phyloP scores from a whole-genome alignment of 441 rosid genomes.

The Omphalea diandra region DNA sequence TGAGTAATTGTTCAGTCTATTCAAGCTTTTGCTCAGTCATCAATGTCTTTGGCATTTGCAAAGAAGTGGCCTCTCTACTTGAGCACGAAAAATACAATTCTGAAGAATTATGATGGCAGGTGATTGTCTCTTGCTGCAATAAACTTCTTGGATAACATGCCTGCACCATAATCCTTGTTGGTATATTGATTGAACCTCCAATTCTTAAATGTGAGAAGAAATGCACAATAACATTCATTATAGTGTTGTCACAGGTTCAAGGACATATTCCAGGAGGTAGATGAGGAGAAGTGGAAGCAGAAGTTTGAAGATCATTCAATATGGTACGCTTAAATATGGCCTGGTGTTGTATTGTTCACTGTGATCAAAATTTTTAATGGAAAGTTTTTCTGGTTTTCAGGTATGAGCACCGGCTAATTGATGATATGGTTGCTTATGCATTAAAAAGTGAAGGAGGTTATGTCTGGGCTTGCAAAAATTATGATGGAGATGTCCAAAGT shows the following conservation, averaged over 20 bases:
- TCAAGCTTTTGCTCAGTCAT: conserved; percentile 89
- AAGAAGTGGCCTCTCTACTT: conserved; percentile 96
- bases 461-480: conserved; percentile 99
- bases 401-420: conserved; percentile 96
- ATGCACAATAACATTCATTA: conserved; percentile 20
- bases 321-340: conserved; percentile 49
- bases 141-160: background rate
- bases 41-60: conserved; percentile 73
- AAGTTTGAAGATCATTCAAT: conserved; percentile 88
- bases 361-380: conserved; percentile 16
- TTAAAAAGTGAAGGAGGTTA: conserved; percentile 96
- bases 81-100: conserved; percentile 94
- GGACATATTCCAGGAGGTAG: conserved; percentile 92
- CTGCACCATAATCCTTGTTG: background rate
- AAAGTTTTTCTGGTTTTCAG: conserved; percentile 33
- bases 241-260: conserved; percentile 59
- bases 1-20: conserved; percentile 54
- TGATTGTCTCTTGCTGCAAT: conserved; percentile 33
- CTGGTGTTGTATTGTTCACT: background rate
- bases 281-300: conserved; percentile 84
- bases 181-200: background rate
- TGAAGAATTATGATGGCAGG: conserved; percentile 98
- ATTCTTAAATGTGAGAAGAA: conserved; percentile 4
- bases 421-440: conserved; percentile 99
- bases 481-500: conserved; percentile 97